phyloP scores from a whole-genome alignment of 148 eudicot genomes.

The Bassia scoparia region DNA sequence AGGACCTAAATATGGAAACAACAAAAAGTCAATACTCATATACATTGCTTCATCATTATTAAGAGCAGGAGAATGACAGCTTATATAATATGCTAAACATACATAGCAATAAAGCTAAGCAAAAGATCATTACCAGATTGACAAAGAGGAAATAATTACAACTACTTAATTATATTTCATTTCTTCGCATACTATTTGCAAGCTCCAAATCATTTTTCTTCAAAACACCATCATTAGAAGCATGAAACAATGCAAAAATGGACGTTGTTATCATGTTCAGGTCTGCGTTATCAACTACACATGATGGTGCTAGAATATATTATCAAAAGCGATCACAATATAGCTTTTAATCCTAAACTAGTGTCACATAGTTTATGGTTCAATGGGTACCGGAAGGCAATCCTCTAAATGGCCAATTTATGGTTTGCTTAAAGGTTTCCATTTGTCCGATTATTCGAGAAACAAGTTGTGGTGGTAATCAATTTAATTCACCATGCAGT shows the following conservation, averaged over 20 bases:
- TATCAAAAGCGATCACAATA: no score
- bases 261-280: background rate
- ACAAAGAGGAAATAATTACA: background rate
- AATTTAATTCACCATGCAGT: no score
- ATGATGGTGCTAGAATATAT: background rate
- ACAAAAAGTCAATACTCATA: slow-evolving; percentile 7
- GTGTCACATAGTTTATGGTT: no score
- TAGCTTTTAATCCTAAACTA: no score
- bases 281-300: background rate
- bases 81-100: background rate
- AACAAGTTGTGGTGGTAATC: no score
- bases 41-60: background rate
- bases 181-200: background rate
- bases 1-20: slow-evolving; percentile 62
- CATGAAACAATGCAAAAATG: background rate
- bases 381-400: no score
- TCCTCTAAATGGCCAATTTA: no score
- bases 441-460: no score
- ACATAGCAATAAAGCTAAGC: background rate
- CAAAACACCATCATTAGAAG: background rate
- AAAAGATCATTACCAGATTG: background rate
- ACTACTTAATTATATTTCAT: background rate
- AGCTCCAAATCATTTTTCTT: background rate
- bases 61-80: background rate
- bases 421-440: no score